Evolutionary conservation across 2,329 filamentous ascomycete species (phyloP).

Genomic region (Hysterium pulicare): DNA sequence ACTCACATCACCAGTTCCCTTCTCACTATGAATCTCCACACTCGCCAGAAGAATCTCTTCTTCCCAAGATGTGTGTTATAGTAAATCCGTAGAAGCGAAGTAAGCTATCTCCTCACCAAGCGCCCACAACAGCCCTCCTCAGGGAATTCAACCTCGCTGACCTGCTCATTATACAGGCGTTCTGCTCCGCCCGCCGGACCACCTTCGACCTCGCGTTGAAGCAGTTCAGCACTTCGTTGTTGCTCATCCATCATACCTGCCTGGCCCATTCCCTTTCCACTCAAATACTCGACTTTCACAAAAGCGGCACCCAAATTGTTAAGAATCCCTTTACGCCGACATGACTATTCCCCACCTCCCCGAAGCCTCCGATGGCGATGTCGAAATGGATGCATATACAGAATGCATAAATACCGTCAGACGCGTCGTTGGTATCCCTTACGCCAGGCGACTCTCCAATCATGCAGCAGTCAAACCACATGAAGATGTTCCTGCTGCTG

Average conservation of each 20-base stretch:
- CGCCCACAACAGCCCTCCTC: no score
- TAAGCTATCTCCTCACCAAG: neutral
- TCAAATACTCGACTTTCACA: neutral
- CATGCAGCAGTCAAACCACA: conserved; percentile 28
- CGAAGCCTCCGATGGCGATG: conserved; percentile 3
- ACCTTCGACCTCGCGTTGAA: neutral
- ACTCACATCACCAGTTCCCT: neutral
- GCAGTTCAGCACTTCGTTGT: neutral
- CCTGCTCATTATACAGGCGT: neutral
- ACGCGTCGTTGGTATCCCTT: conserved; percentile 17
- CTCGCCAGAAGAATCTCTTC: neutral
- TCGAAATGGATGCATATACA: neutral
- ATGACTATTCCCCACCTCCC: conserved; percentile 1
- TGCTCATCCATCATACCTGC: neutral
- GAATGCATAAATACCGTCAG: conserved; percentile 19
- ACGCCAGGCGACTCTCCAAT: conserved; percentile 20
- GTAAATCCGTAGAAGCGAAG: neutral
- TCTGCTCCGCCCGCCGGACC: conserved; percentile 2
- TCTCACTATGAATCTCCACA: conserved; percentile 2
- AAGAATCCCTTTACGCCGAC: neutral
- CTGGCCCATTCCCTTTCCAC: neutral
- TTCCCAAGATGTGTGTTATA: conserved; percentile 10
- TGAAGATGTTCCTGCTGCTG: conserved; percentile 27
- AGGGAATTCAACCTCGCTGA: neutral
- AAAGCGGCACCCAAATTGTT: neutral